A percentile compares a stretch with the other conserved stretches of the same genome.
These are phyloP conservation scores for Chalaropsis ovoidea DNA, from an alignment of 2,329 filamentous ascomycete genomes.

Conservation along the genomic window DNA sequence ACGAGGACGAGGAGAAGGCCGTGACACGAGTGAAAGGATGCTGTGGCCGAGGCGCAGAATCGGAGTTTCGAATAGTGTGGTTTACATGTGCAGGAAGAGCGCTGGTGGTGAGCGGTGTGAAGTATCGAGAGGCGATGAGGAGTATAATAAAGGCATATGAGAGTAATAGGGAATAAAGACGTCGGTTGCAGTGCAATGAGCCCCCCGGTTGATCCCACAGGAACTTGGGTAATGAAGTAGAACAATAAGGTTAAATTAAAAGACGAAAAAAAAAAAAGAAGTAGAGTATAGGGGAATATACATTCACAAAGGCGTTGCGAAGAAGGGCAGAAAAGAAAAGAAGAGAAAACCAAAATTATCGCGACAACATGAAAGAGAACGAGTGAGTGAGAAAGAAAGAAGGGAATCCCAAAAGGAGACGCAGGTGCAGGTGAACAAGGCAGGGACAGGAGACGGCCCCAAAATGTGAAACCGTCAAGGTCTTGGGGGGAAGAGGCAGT, in stretches of 20 bases:
- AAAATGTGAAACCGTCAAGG: conserved; percentile 15
- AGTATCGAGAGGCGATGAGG: too few relatives aligned
- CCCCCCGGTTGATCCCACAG: too few relatives aligned
- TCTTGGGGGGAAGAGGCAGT: not conserved
- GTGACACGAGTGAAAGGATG: too few relatives aligned
- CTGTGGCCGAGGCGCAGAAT: too few relatives aligned
- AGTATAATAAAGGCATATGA: too few relatives aligned
- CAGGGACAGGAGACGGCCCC: not conserved
- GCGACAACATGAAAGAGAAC: not conserved
- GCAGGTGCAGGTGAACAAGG: not conserved
- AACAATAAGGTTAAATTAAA: not conserved
- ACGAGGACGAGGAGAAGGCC: too few relatives aligned
- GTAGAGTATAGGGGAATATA: not conserved
- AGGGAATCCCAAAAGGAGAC: not conserved
- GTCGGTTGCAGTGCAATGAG: too few relatives aligned
- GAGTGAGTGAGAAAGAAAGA: not conserved
- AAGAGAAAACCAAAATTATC: not conserved
- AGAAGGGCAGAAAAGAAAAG: not conserved
- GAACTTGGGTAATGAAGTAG: not conserved
- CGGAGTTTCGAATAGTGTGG: too few relatives aligned
- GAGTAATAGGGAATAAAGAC: too few relatives aligned
- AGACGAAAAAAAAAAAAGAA: not conserved
- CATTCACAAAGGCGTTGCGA: not conserved
- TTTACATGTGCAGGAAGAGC: too few relatives aligned
- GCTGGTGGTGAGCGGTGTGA: too few relatives aligned